Base-by-base conservation (phyloP, 345 rosid genomes). In the Sapria himalayana region DNA sequence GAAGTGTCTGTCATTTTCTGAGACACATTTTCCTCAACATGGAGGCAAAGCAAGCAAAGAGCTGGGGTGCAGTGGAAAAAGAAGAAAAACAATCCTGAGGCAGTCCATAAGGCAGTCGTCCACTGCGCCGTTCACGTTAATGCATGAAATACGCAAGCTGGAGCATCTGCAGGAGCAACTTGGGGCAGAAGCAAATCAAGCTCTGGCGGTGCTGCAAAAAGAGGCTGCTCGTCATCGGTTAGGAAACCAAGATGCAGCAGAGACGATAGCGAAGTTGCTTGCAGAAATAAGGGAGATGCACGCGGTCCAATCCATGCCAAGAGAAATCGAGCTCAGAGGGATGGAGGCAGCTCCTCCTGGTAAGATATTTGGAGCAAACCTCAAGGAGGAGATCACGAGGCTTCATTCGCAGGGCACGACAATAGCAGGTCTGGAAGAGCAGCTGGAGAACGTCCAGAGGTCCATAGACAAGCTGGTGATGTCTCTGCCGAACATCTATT, bases 211-310 rank as follows among this genome's bases (percentile, higher is more conserved):
- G 22, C 69, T 91, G 20, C 99, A 91, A 49, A 91, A 91, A 62
- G 99, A 91, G 58, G 96, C 84, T 32, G 76, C 99, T 52, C 80
- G 92, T 53, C 96, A 91, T 54, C 73, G 93, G 61, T 67, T 80
- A 50, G 96, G 96, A 35, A 91, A 91, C 54, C 99, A 91, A 68
- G 94, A 91, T 71, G 99, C 99, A 55, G 99, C 99, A 2, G 93
- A 91, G 66, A 91, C 99, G 16, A 70, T 91, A 29, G 96, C 96
- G 12, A 91, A 78, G 68, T 69, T 91, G 52, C 99, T 84, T 56
- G 92, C 84, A 51, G 99, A 91, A 63, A 91, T 91, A 52, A 66
- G 78, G 61, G 99, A 70, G 43, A 84, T 91, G 94, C 76, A 77
- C 38, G 49, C 89, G 33, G 69, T 75, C 48, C 67, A 59, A 51